These are phyloP conservation scores for Epichloe brachyelytri DNA, from an alignment of 2,329 filamentous ascomycete genomes.

Conservation along the genomic window DNA sequence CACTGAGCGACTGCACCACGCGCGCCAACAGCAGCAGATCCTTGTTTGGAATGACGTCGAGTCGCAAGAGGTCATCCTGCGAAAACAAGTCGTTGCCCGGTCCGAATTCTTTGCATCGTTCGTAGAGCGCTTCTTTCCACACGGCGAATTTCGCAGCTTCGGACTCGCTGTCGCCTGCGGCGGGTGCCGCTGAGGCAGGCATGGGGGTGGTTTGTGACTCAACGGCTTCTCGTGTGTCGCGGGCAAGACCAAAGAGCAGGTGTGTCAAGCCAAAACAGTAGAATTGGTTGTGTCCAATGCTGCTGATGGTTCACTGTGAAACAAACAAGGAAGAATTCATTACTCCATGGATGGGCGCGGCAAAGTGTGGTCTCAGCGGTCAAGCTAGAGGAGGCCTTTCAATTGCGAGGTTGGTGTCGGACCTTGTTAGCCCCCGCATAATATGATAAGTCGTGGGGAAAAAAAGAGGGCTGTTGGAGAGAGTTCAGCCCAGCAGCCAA, in stretches of 20 bases:
- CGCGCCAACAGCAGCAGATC: constrained; percentile 41
- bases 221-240: background rate
- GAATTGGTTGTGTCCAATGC: background rate
- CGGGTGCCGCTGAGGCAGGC: constrained; percentile 15
- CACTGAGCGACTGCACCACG: constrained; percentile 43
- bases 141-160: constrained; percentile 31
- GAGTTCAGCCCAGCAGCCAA: background rate
- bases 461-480: background rate
- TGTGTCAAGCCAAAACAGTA: background rate
- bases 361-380: background rate
- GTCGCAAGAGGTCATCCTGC: constrained; percentile 43
- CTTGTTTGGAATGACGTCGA: constrained; percentile 43
- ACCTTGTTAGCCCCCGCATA: constrained; percentile 1
- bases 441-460: background rate
- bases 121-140: constrained; percentile 44
- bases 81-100: constrained; percentile 38
- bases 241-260: background rate
- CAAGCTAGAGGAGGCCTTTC: background rate
- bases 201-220: constrained; percentile 8
- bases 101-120: constrained; percentile 37
- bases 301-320: background rate
- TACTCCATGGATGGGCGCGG: background rate
- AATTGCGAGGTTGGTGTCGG: constrained; percentile 5
- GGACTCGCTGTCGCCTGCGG: constrained; percentile 18
- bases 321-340: background rate